A percentile compares a stretch with the other conserved stretches of the same genome.
Conservation (phyloP, 1,284 basidiomycete species). For the Inonotus hispidus region DNA sequence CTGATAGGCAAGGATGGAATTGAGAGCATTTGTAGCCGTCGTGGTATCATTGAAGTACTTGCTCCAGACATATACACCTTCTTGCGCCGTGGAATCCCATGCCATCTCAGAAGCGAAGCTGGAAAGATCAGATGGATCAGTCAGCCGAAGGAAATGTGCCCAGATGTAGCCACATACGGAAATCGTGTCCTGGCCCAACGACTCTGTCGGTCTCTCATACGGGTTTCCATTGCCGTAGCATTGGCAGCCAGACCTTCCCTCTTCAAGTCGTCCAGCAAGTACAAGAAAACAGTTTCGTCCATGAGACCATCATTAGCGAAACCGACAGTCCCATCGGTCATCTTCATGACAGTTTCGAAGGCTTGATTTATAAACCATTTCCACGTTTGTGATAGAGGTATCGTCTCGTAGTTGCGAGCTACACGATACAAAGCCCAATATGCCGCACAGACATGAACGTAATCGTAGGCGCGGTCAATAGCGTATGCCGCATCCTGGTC, state of each 20-base stretch:
- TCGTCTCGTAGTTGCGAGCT: conserved; percentile 49
- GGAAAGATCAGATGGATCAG: neutral
- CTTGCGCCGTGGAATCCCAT: conserved; percentile 58
- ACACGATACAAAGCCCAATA: conserved; percentile 58
- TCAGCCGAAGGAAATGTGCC: neutral
- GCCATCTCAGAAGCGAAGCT: conserved; percentile 59
- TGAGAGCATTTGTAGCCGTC: conserved; percentile 48
- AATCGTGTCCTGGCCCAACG: conserved; percentile 45
- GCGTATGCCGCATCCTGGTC: conserved; percentile 44
- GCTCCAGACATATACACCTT: conserved; percentile 51
- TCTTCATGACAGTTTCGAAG: conserved; percentile 42
- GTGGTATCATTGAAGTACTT: conserved; percentile 49
- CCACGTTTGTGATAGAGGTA: conserved; percentile 44
- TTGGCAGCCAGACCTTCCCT: conserved; percentile 47
- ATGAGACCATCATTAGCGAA: conserved; percentile 47
- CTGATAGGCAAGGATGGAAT: conserved; percentile 55
- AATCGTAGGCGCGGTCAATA: conserved; percentile 53
- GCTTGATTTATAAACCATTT: conserved; percentile 55
- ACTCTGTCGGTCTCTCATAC: conserved; percentile 42
- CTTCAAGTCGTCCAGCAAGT: conserved; percentile 46
- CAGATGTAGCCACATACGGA: conserved; percentile 35
- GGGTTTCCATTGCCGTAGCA: conserved; percentile 41
- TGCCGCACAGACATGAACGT: conserved; percentile 51
- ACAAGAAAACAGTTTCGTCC: conserved; percentile 51
- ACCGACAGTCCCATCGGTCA: conserved; percentile 43